Evolutionary conservation across 2,329 filamentous ascomycete species (phyloP).

Genomic region (Pseudopyrenochaeta lycopersici): DNA sequence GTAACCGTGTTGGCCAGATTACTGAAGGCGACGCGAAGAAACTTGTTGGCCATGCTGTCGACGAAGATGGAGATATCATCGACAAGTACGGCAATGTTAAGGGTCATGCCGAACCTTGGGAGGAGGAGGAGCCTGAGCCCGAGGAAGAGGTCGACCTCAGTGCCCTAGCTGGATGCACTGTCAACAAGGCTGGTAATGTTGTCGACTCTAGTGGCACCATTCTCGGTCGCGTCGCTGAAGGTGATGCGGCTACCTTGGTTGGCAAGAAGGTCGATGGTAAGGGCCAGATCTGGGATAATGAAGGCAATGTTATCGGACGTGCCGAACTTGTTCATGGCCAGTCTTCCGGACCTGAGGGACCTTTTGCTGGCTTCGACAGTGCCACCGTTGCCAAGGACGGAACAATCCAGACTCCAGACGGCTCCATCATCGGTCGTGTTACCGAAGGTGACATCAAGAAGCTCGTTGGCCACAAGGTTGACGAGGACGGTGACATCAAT

Average conservation of each 20-base stretch:
- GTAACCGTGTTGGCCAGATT: constrained; percentile 77
- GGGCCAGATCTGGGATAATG: constrained; percentile 71
- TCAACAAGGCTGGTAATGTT: constrained; percentile 71
- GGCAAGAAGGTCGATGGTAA: constrained; percentile 70
- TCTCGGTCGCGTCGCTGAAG: constrained; percentile 66
- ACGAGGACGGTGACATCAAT: constrained; percentile 62
- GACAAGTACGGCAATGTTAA: constrained; percentile 76
- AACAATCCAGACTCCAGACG: constrained; percentile 58
- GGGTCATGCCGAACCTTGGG: constrained; percentile 66
- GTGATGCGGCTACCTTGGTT: constrained; percentile 64
- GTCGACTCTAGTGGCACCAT: constrained; percentile 68
- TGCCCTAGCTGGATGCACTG: constrained; percentile 67
- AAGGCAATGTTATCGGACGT: constrained; percentile 67
- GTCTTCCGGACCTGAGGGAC: constrained; percentile 61
- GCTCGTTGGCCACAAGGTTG: constrained; percentile 60
- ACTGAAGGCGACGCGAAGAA: constrained; percentile 75
- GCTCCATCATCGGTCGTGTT: constrained; percentile 59
- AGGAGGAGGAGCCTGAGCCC: constrained; percentile 56
- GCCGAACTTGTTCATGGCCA: constrained; percentile 66
- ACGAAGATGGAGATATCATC: constrained; percentile 82
- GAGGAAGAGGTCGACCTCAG: constrained; percentile 62
- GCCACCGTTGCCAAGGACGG: constrained; percentile 67
- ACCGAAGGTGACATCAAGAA: constrained; percentile 62
- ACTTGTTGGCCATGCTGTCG: constrained; percentile 76
- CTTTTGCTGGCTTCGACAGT: constrained; percentile 68